Evolutionary conservation across 306 rosid species (phyloP), one percentile per base, ranked within the genome.

Genomic region (Parietaria judaica): DNA sequence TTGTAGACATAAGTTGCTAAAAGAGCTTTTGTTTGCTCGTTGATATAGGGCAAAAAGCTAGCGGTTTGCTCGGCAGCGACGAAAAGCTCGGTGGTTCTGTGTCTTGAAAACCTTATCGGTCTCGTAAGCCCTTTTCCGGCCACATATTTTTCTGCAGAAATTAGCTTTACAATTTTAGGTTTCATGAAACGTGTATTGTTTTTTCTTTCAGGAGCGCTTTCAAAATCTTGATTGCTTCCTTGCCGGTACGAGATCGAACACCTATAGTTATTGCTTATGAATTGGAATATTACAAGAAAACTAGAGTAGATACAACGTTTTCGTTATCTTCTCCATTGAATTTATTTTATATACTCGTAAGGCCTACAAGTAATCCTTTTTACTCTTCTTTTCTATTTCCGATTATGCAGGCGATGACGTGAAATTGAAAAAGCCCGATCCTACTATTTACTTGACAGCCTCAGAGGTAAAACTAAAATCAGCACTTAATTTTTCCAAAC

Each of bases 41-140:
- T 15, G 47, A 45, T 56, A 53, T 34, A 92, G 98, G 96, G 98
- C 36, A 88, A 72, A 75, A 78, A 75, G 70, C 84, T 92, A 34
- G 95, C 94, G 35, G 95, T 92, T 75, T 92, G 98, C 72, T 92
- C 98, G 54, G 98, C 98, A 52, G 98, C 98, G 8, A 92, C 98
- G 69, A 92, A 88, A 72, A 92, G 96, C 70, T 92, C 98, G 54
- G 98, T 92, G 60, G 72, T 92, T 58, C 76, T 92, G 5, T 88
- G 94, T 71, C 95, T 92, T 63, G 95, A 92, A 81, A 86, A 81
- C 72, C 86, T 92, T 37, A 82, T 88, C 36, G 98, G 98, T 77
- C 49, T 72, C 36, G 98, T 88, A 82, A 78, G 94, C 54, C 57
- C 54, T 16, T 58, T 45, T 35, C 12, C 23, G 14, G 47, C 53